Conservation (phyloP, 2,329 filamentous ascomycete genomes). For the Aotearoamyces nothofagi region DNA sequence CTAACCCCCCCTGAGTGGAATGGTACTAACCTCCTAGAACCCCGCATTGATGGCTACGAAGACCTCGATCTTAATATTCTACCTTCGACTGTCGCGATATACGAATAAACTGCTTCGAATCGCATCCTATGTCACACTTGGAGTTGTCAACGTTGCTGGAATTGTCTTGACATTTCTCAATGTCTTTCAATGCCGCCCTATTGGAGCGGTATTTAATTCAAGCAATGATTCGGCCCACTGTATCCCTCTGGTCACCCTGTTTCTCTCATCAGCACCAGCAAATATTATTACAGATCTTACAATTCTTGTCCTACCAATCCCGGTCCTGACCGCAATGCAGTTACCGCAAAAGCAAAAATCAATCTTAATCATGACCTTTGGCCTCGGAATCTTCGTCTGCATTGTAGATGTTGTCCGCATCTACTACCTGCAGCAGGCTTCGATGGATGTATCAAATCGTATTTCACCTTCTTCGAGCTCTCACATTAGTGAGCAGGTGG, state of each 20-base stretch:
- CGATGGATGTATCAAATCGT: constrained; percentile 4
- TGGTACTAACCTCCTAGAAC: constrained; percentile 40
- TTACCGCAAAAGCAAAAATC: constrained; percentile 76
- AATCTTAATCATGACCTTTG: constrained; percentile 75
- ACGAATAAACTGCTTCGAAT: constrained; percentile 61
- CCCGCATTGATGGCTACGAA: constrained; percentile 84
- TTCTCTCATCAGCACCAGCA: constrained; percentile 65
- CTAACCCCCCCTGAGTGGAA: background rate
- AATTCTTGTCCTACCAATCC: constrained; percentile 76
- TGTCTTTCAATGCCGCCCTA: constrained; percentile 70
- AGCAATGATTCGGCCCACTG: constrained; percentile 24
- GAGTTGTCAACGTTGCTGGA: constrained; percentile 66
- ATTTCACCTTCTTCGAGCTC: constrained; percentile 3
- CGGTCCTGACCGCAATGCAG: constrained; percentile 74
- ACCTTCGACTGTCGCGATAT: constrained; percentile 67
- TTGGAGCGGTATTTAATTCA: constrained; percentile 49
- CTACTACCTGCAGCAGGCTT: constrained; percentile 59
- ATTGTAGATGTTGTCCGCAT: constrained; percentile 82
- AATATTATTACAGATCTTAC: constrained; percentile 87
- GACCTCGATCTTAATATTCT: constrained; percentile 85
- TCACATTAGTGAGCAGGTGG: constrained; percentile 29
- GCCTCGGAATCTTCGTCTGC: constrained; percentile 74
- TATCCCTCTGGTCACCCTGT: constrained; percentile 40
- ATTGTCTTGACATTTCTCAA: constrained; percentile 72
- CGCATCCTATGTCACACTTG: constrained; percentile 67